Conservation (phyloP, 345 rosid genomes). For the Arabis alpina region DNA sequence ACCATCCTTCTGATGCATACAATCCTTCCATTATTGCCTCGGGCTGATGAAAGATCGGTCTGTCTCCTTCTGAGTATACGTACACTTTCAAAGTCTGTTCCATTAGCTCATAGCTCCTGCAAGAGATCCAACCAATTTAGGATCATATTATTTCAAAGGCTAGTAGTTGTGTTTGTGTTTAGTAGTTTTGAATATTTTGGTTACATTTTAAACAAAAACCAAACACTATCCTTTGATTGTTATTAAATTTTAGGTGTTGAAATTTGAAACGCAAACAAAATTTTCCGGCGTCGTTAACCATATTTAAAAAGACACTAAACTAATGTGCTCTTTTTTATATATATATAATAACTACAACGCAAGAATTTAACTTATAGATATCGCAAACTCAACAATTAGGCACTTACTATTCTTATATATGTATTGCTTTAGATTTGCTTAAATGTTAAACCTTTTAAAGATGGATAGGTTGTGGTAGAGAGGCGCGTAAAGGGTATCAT, state of each 20-base stretch:
- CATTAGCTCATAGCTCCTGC: constrained; percentile 89
- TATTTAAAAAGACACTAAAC: neutral
- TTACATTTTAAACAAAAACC: neutral
- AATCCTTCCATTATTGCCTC: constrained; percentile 59
- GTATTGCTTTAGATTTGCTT: neutral
- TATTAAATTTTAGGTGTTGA: too few species aligned
- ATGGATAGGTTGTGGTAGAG: constrained; percentile 66
- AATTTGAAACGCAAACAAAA: too few species aligned
- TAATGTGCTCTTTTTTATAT: neutral
- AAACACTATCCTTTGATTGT: too few species aligned
- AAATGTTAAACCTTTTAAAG: constrained; percentile 64
- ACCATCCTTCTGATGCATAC: constrained; percentile 94
- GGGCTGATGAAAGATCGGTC: constrained; percentile 68
- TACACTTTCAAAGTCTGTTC: constrained; percentile 71
- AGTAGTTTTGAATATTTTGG: neutral
- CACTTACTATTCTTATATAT: neutral
- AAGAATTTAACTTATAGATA: neutral
- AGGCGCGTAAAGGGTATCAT: constrained; percentile 59
- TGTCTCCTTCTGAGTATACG: constrained; percentile 71
- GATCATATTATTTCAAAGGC: neutral
- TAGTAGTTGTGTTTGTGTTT: neutral
- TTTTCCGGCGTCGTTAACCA: neutral
- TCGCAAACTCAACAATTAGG: neutral
- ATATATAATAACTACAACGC: too few species aligned
- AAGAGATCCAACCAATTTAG: neutral